These are phyloP conservation scores for Populus davidiana DNA, from an alignment of 345 rosid genomes.

Conservation along the genomic window DNA sequence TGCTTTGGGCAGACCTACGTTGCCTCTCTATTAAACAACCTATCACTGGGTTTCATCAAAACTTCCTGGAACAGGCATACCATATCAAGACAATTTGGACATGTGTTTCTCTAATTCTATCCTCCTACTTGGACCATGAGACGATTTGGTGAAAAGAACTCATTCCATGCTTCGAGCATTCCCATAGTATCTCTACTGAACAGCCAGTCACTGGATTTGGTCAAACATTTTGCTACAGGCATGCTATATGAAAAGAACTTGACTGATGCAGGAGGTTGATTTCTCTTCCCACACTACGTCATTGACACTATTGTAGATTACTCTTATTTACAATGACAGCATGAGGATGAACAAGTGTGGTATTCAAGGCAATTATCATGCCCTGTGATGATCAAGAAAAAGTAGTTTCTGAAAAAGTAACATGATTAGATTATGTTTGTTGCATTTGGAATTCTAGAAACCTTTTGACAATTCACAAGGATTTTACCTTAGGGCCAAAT, in stretches of 20 bases:
- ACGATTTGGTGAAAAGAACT: not conserved
- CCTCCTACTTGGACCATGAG: not conserved
- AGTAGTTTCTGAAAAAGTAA: not conserved
- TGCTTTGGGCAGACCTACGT: not conserved
- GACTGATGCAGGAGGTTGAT: too few species aligned
- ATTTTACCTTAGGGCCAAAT: not conserved
- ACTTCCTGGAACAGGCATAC: not conserved
- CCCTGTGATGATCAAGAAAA: too few species aligned
- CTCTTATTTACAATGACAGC: not conserved
- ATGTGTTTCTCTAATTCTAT: too few species aligned
- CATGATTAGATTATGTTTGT: not conserved
- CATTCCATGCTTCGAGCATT: not conserved
- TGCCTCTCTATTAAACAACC: not conserved
- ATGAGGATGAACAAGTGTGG: not conserved
- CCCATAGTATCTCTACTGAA: not conserved
- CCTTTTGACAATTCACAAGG: not conserved
- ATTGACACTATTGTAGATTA: not conserved
- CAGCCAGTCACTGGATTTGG: not conserved
- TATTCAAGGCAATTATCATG: too few species aligned
- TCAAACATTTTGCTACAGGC: too few species aligned
- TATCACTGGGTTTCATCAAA: not conserved
- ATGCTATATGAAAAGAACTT: too few species aligned
- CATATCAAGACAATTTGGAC: not conserved
- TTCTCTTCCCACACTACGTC: too few species aligned
- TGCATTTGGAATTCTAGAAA: not conserved